These are phyloP conservation scores for Cryptococcus amylolentus DNA, from an alignment of 1,284 basidiomycete species.

Conservation along the genomic window DNA sequence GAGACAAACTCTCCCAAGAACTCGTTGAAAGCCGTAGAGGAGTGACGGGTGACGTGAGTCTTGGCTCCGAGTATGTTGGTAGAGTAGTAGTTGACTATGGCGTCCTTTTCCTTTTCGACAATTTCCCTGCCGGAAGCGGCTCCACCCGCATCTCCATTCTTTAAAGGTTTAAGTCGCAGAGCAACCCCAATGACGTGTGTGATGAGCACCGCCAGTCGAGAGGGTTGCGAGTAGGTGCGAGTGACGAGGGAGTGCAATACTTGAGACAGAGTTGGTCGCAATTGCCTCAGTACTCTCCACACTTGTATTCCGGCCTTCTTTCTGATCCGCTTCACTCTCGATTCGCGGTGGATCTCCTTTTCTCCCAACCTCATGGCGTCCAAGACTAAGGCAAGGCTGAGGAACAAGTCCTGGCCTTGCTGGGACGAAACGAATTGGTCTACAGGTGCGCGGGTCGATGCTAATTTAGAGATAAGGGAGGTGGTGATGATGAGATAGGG, in stretches of 20 bases:
- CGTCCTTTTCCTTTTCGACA: conserved; percentile 36
- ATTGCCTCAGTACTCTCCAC: conserved; percentile 36
- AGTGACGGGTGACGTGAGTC: conserved; percentile 27
- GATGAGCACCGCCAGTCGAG: conserved; percentile 33
- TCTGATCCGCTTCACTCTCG: conserved; percentile 21
- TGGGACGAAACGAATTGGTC: conserved; percentile 24
- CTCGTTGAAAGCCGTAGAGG: conserved; percentile 28
- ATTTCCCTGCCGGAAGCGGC: conserved; percentile 15
- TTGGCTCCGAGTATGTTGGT: conserved; percentile 43
- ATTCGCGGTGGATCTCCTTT: conserved; percentile 16
- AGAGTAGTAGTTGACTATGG: conserved; percentile 35
- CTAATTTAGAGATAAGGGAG: conserved; percentile 30
- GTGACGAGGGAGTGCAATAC: conserved; percentile 33
- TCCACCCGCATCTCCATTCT: conserved; percentile 19
- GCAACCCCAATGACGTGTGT: conserved; percentile 42
- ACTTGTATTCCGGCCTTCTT: conserved; percentile 36
- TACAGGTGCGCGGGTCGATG: conserved; percentile 18
- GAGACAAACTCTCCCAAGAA: conserved; percentile 35
- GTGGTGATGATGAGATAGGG: conserved; percentile 37
- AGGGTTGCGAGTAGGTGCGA: conserved; percentile 21
- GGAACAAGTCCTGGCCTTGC: conserved; percentile 34
- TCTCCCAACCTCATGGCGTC: conserved; percentile 33
- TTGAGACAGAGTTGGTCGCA: conserved; percentile 27
- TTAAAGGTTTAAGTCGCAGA: conserved; percentile 26
- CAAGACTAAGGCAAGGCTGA: conserved; percentile 35